These are phyloP conservation scores for Pseudonitzschia pungens DNA, from an alignment of 108 stramenopile species.

Conservation along the genomic window DNA sequence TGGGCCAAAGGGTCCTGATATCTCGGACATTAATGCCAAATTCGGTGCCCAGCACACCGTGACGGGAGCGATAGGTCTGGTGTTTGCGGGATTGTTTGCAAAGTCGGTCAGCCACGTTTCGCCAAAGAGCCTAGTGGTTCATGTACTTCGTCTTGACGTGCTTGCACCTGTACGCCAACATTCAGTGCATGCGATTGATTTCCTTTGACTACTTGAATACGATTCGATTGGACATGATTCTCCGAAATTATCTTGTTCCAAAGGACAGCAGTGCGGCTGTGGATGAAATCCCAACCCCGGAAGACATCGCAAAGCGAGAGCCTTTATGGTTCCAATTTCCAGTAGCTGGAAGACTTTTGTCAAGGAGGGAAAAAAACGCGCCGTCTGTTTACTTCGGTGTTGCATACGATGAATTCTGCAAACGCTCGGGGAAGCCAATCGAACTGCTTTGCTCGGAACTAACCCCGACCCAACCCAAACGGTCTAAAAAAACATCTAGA, in stretches of 20 bases:
- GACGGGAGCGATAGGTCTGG: conserved; percentile 70
- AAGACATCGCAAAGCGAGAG: conserved; percentile 54
- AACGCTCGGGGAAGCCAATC: conserved; percentile 27
- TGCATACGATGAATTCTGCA: conserved; percentile 53
- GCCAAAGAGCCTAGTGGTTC: conserved; percentile 37
- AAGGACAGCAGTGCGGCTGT: not conserved
- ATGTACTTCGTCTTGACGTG: conserved; percentile 62
- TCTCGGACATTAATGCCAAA: conserved; percentile 76
- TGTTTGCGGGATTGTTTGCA: conserved; percentile 68
- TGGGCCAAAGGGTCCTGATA: conserved; percentile 75
- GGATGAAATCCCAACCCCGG: conserved; percentile 46
- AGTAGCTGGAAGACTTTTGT: not conserved
- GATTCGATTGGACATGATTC: conserved; percentile 53
- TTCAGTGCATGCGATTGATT: conserved; percentile 68
- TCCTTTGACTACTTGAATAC: conserved; percentile 73
- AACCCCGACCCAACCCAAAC: not conserved
- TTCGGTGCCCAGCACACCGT: conserved; percentile 83
- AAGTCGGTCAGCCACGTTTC: conserved; percentile 45
- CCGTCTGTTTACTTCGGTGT: conserved; percentile 50
- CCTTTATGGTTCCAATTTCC: conserved; percentile 59
- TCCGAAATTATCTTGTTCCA: conserved; percentile 40
- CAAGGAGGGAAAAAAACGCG: not conserved
- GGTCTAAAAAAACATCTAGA: not conserved
- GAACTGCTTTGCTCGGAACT: not conserved
- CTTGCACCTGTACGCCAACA: conserved; percentile 66